Evolutionary conservation across 202 grass and related monocot genomes (phyloP).

Genomic region (Brachypodium distachyon): DNA sequence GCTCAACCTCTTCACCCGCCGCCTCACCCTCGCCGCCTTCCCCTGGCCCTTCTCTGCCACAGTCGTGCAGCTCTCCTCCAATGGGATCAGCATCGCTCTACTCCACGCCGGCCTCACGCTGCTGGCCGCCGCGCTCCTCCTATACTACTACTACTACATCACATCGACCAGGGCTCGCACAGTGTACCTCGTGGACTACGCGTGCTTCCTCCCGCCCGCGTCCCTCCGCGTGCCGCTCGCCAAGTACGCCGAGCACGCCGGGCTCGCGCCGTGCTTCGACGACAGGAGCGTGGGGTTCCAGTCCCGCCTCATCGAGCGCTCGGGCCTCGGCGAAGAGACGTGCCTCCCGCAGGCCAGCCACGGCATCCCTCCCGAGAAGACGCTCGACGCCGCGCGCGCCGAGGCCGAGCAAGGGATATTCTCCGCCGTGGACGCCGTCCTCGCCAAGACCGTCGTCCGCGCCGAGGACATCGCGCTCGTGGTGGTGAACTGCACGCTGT

Average conservation of each 20-base stretch:
- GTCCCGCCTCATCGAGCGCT: slow-evolving; percentile 22
- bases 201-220: slow-evolving; percentile 46
- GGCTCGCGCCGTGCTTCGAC: slow-evolving; percentile 28
- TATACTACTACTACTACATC: too few relatives aligned
- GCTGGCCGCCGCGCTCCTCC: background rate
- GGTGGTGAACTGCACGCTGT: slow-evolving; percentile 41
- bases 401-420: slow-evolving; percentile 45
- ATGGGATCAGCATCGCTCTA: too few relatives aligned
- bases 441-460: slow-evolving; percentile 35
- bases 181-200: slow-evolving; percentile 83
- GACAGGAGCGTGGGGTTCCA: slow-evolving; percentile 44
- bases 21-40: background rate
- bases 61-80: background rate
- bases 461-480: slow-evolving; percentile 21
- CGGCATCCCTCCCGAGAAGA: slow-evolving; percentile 47
- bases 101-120: background rate
- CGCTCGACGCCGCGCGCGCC: background rate
- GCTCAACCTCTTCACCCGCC: background rate
- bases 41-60: background rate
- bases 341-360: slow-evolving; percentile 30
- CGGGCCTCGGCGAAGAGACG: slow-evolving; percentile 50
- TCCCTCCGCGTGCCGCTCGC: slow-evolving; percentile 1
- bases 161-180: background rate
- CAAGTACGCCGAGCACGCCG: slow-evolving; percentile 41
- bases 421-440: slow-evolving; percentile 33